Conservation (phyloP, 2,329 filamentous ascomycete genomes). For the Keithomyces neogunnii region DNA sequence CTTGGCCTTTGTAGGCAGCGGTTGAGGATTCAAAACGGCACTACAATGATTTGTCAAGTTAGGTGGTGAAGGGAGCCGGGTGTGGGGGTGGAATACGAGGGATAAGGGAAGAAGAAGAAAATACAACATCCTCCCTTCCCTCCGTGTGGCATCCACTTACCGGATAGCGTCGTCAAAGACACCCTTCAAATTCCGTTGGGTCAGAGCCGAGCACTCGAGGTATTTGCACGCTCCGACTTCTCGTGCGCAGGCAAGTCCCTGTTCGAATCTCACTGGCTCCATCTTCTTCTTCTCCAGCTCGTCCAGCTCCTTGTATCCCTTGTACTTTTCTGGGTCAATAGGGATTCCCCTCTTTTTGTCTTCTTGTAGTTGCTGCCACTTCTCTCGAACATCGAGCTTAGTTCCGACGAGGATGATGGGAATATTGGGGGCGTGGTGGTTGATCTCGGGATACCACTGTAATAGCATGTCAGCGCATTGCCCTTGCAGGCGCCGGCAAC, state of each 20-base stretch:
- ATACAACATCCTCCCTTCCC: too few relatives aligned
- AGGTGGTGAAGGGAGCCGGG: conserved; percentile 8
- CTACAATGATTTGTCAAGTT: conserved; percentile 27
- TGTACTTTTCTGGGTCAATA: background rate
- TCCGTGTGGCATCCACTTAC: conserved; percentile 42
- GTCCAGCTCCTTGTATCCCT: conserved; percentile 78
- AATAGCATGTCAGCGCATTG: background rate
- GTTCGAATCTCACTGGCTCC: conserved; percentile 59
- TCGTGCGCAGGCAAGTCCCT: conserved; percentile 80
- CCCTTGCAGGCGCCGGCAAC: background rate
- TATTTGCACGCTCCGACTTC: conserved; percentile 97
- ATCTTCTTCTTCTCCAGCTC: conserved; percentile 42
- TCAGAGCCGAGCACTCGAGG: conserved; percentile 93
- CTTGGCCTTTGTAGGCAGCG: conserved; percentile 49
- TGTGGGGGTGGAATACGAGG: too few relatives aligned
- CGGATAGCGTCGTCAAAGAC: conserved; percentile 98
- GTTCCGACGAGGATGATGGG: conserved; percentile 96
- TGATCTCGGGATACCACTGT: conserved; percentile 96
- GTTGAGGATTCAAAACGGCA: conserved; percentile 63
- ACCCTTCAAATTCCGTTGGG: conserved; percentile 93
- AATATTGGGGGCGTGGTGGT: conserved; percentile 89
- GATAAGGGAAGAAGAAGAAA: too few relatives aligned
- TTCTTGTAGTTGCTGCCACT: conserved; percentile 72
- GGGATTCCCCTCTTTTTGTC: conserved; percentile 89
- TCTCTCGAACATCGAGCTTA: conserved; percentile 91